phyloP scores from a whole-genome alignment of 768 basidiomycete species.

The Coprinopsis cinerea region DNA sequence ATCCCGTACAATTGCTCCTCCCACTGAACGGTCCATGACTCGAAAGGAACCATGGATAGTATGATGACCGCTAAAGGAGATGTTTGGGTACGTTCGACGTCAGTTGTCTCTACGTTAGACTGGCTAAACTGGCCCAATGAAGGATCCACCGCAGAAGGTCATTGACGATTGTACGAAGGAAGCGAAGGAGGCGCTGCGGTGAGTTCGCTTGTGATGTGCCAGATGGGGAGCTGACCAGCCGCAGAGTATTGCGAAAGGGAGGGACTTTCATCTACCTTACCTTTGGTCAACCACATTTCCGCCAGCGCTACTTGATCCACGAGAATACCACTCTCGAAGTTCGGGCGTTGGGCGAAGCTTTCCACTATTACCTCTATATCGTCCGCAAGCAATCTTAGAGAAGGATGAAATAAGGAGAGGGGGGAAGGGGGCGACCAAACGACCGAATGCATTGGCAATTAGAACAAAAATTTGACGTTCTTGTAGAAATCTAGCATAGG shows the following conservation, averaged over 20 bases:
- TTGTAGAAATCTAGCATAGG: constrained; percentile 86
- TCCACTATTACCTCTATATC: constrained; percentile 81
- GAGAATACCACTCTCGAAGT: constrained; percentile 58
- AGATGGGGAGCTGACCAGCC: not conserved
- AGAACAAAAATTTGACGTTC: constrained; percentile 93
- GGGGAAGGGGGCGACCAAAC: not conserved
- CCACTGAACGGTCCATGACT: constrained; percentile 13
- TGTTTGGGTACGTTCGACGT: constrained; percentile 53
- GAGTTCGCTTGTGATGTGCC: constrained; percentile 5
- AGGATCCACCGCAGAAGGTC: constrained; percentile 73
- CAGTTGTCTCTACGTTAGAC: not conserved
- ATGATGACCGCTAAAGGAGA: constrained; percentile 83
- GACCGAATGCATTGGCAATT: constrained; percentile 9
- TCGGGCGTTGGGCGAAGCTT: constrained; percentile 67
- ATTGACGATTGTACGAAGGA: constrained; percentile 69
- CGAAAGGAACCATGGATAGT: constrained; percentile 73
- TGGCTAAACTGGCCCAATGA: not conserved
- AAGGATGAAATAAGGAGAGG: not conserved
- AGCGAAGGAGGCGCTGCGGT: constrained; percentile 73
- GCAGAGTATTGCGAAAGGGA: constrained; percentile 55
- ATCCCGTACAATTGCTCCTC: not conserved
- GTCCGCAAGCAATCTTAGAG: constrained; percentile 33
- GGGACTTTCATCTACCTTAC: constrained; percentile 76
- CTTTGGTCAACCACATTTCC: constrained; percentile 88
- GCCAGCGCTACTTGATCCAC: constrained; percentile 56